A percentile compares a stretch with the other conserved stretches of the same genome.
Conservation (phyloP, 306 rosid genomes). For the Prunus mira region DNA sequence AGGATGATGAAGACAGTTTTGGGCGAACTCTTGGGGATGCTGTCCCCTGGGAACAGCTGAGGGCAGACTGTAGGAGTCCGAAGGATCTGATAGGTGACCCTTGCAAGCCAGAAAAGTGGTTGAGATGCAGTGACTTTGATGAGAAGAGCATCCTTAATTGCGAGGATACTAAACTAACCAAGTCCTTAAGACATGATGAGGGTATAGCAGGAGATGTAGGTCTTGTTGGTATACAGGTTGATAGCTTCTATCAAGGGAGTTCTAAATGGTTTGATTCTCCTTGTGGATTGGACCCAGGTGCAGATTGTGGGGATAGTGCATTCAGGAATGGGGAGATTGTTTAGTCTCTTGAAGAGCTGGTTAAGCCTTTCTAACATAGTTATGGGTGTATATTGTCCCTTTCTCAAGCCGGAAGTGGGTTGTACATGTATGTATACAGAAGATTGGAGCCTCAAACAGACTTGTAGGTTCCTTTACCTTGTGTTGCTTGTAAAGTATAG, state of each 20-base stretch:
- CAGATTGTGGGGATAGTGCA: slow-evolving; percentile 85
- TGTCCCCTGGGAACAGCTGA: slow-evolving; percentile 91
- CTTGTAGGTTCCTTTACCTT: slow-evolving; percentile 54
- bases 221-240: slow-evolving; percentile 92
- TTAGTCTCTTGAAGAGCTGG: slow-evolving; percentile 47
- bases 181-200: slow-evolving; percentile 83
- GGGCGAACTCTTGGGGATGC: slow-evolving; percentile 80
- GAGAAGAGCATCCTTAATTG: slow-evolving; percentile 93
- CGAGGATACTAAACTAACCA: slow-evolving; percentile 85
- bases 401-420: slow-evolving; percentile 61
- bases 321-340: slow-evolving; percentile 89
- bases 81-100: slow-evolving; percentile 69
- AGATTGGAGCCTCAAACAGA: slow-evolving; percentile 61
- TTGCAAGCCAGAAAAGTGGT: slow-evolving; percentile 95
- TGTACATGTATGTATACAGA: slow-evolving; percentile 91
- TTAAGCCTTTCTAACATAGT: slow-evolving; percentile 53
- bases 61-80: slow-evolving; percentile 68
- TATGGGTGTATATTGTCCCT: slow-evolving; percentile 45
- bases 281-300: slow-evolving; percentile 82
- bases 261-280: slow-evolving; percentile 98
- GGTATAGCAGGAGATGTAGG: slow-evolving; percentile 80
- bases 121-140: slow-evolving; percentile 81
- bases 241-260: slow-evolving; percentile 89
- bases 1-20: slow-evolving; percentile 92
- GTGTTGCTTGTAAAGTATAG: slow-evolving; percentile 62